These are phyloP conservation scores for Geranium rotundifolium DNA, from an alignment of 345 rosid genomes.

Conservation along the genomic window DNA sequence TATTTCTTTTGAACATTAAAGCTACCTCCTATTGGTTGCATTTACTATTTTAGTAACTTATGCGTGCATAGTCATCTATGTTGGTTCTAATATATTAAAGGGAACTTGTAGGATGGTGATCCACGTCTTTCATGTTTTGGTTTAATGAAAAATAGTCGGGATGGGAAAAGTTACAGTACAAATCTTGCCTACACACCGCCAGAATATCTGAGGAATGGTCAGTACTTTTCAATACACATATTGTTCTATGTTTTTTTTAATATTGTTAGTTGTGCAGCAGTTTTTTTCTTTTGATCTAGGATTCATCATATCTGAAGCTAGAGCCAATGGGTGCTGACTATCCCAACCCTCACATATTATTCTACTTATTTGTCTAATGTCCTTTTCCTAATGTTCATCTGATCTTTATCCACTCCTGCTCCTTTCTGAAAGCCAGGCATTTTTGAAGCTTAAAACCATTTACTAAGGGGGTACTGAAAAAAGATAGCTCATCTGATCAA, in stretches of 20 bases:
- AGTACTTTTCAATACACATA: not conserved
- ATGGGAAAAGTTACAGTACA: conserved; percentile 92
- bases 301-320: not conserved
- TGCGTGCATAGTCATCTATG: not conserved
- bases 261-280: not conserved
- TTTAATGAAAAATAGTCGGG: conserved; percentile 88
- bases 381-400: too few relatives aligned
- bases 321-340: too few relatives aligned
- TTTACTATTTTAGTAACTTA: not conserved
- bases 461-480: too few relatives aligned
- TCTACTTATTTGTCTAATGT: too few relatives aligned
- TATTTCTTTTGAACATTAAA: conserved; percentile 16
- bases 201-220: conserved; percentile 85
- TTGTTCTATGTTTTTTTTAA: not conserved
- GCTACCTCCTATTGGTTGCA: not conserved
- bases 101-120: conserved; percentile 72
- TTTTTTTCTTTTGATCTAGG: not conserved
- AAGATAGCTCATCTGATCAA: too few relatives aligned
- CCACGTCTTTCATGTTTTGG: conserved; percentile 98
- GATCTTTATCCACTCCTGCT: too few relatives aligned
- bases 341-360: too few relatives aligned
- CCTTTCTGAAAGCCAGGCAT: too few relatives aligned
- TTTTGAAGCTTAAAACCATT: too few relatives aligned
- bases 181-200: conserved; percentile 95
- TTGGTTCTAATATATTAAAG: conserved; percentile 7